Conservation (phyloP, 2,329 filamentous ascomycete species). For the Pestalotiopsis sp. region DNA sequence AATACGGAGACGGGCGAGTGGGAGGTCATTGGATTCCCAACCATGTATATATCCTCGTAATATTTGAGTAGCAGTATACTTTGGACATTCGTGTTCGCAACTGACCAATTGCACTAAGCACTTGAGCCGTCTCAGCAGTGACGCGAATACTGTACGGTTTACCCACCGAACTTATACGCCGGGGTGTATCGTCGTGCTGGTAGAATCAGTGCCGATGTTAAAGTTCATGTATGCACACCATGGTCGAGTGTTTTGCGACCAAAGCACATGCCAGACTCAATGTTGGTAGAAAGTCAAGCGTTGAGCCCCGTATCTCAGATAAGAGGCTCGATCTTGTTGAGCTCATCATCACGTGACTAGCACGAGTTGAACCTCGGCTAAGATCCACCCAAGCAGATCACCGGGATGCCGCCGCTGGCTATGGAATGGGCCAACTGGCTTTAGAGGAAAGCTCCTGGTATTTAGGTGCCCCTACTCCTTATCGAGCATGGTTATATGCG, state of each 20-base stretch:
- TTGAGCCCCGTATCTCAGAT: neutral
- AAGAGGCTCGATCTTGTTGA: neutral
- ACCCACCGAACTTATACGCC: no score
- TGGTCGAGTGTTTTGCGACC: no score
- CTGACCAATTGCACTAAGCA: no score
- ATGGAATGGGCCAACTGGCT: neutral
- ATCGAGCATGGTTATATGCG: neutral
- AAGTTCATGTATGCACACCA: no score
- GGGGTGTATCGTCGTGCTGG: no score
- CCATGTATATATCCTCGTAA: conserved; percentile 29
- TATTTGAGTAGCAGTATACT: neutral
- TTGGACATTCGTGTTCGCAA: neutral
- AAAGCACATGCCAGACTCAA: neutral
- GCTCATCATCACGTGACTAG: neutral
- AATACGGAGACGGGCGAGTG: conserved; percentile 31
- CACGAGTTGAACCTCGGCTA: neutral
- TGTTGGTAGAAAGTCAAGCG: neutral
- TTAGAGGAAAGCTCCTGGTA: neutral
- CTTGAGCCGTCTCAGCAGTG: no score
- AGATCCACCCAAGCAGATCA: neutral
- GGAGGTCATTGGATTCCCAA: conserved; percentile 30
- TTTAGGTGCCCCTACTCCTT: neutral
- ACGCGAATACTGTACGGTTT: no score
- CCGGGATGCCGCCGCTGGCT: neutral
- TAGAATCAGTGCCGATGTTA: no score